phyloP scores from a whole-genome alignment of 2,329 filamentous ascomycete species.

The Ophiocordyceps camponoti-rufipedis region DNA sequence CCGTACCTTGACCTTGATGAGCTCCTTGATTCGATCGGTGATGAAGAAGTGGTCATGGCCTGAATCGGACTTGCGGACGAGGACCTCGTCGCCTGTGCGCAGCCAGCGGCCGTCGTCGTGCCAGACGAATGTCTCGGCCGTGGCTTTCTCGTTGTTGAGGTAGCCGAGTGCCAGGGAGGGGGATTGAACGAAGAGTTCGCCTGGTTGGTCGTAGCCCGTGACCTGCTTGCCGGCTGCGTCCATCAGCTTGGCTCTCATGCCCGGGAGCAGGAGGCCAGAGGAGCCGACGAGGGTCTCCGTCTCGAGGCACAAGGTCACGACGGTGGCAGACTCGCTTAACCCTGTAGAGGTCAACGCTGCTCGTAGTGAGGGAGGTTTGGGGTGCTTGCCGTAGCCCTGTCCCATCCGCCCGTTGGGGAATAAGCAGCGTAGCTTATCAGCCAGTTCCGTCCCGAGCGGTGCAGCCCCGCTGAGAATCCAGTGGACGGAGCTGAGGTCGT shows the following conservation, averaged over 20 bases:
- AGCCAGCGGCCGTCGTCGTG: constrained; percentile 57
- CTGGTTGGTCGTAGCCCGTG: constrained; percentile 50
- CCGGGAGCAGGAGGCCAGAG: constrained; percentile 48
- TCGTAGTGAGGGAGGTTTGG: neutral
- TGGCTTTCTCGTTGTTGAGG: constrained; percentile 71
- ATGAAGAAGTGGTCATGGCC: constrained; percentile 73
- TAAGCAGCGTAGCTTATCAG: constrained; percentile 37
- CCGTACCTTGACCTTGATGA: constrained; percentile 59
- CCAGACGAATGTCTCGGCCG: constrained; percentile 54
- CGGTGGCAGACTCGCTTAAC: neutral
- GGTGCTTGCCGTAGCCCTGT: constrained; percentile 52
- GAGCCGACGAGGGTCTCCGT: constrained; percentile 50
- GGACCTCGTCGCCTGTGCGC: constrained; percentile 69
- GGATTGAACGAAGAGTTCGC: constrained; percentile 63
- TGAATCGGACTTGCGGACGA: constrained; percentile 42
- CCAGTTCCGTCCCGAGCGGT: constrained; percentile 52
- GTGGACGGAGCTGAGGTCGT: constrained; percentile 49
- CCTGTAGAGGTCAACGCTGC: neutral
- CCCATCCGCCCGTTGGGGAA: constrained; percentile 48
- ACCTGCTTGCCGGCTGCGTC: constrained; percentile 50
- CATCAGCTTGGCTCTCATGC: constrained; percentile 44
- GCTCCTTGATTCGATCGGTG: constrained; percentile 54
- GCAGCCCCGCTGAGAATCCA: constrained; percentile 56
- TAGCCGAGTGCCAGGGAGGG: constrained; percentile 71
- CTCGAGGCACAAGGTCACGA: constrained; percentile 10